phyloP scores from a whole-genome alignment of 352 stramenopile genomes.

The Saprolegnia diclina region DNA sequence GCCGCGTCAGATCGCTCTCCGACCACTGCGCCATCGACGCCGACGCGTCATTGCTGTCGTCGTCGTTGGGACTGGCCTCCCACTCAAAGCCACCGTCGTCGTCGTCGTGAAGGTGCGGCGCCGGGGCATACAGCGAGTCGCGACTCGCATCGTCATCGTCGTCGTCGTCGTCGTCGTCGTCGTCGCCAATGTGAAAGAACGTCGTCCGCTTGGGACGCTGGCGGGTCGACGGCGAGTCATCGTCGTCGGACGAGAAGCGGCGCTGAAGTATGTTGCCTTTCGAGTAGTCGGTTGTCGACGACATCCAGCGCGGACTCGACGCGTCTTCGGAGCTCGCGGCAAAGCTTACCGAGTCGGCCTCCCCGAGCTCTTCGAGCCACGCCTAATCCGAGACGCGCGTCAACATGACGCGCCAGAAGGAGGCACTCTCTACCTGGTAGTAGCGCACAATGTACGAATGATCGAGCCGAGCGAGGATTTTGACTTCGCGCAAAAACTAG shows the following conservation, averaged over 20 bases:
- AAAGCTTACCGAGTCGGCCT: constrained; percentile 32
- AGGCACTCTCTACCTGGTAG: constrained; percentile 48
- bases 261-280: constrained; percentile 56
- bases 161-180: not conserved
- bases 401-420: not conserved
- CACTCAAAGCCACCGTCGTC: constrained; percentile 72
- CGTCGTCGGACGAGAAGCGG: constrained; percentile 27
- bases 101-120: constrained; percentile 41
- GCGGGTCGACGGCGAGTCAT: constrained; percentile 45
- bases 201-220: too few relatives aligned
- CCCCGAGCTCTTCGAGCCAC: constrained; percentile 84
- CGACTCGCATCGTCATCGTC: constrained; percentile 35
- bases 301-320: constrained; percentile 9
- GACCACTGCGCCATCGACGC: constrained; percentile 52
- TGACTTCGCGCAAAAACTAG: constrained; percentile 88
- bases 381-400: constrained; percentile 36
- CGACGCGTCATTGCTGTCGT: constrained; percentile 30
- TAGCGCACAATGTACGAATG: constrained; percentile 92
- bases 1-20: constrained; percentile 10
- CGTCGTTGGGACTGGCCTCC: constrained; percentile 39
- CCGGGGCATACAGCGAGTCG: constrained; percentile 31
- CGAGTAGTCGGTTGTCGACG: constrained; percentile 47
- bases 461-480: constrained; percentile 88
- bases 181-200: constrained; percentile 33
- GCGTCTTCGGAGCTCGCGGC: constrained; percentile 31